phyloP scores from a whole-genome alignment of 192 early-diverging fungal species.

The Umbelopsis ramanniana region DNA sequence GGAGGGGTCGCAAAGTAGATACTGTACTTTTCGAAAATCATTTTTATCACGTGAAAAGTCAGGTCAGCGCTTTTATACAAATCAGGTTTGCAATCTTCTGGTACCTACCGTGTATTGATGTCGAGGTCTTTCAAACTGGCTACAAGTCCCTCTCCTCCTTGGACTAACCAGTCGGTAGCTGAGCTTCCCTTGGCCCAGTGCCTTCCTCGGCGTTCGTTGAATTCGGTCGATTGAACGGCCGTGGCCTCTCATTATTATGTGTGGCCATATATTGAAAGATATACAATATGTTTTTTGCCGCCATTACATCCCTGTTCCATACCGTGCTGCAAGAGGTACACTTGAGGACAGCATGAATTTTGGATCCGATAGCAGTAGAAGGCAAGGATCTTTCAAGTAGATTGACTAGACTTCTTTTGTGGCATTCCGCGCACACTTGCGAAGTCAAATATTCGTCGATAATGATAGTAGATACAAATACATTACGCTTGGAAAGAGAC shows the following conservation, averaged over 20 bases:
- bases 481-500: background rate
- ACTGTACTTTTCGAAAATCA: too few relatives aligned
- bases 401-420: background rate
- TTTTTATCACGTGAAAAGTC: too few relatives aligned
- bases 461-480: background rate
- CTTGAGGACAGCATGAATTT: background rate
- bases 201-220: background rate
- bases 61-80: background rate
- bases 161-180: background rate
- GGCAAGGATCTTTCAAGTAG: background rate
- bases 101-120: background rate
- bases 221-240: background rate
- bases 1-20: background rate
- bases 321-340: background rate
- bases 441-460: constrained; percentile 17
- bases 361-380: background rate
- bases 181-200: constrained; percentile 1
- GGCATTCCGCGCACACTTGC: background rate
- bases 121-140: background rate
- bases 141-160: background rate
- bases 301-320: background rate
- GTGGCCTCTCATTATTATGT: background rate
- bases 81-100: background rate
- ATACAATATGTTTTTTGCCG: background rate
- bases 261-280: background rate